Evolutionary conservation across 83 land plant genomes (phyloP), one percentile per base, ranked within the genome.

Genomic region (Diphasiastrum complanatum): DNA sequence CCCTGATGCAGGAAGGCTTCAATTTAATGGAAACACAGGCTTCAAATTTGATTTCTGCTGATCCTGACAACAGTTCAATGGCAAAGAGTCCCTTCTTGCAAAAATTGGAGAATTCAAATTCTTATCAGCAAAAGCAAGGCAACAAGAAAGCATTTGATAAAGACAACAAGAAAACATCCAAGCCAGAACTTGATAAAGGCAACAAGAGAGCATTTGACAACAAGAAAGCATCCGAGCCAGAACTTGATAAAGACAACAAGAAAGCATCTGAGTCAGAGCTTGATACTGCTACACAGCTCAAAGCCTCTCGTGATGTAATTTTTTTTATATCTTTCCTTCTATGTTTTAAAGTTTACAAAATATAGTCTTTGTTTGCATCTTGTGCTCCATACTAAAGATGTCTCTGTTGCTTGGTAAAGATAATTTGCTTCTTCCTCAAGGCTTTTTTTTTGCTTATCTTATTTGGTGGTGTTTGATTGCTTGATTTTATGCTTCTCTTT

Each of bases 1-100:
- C n/a, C n/a, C n/a, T n/a, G n/a, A n/a, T 52, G 56, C 68, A 65
- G 68, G 68, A 65, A 36, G 68, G 68, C 12, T 52, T 65, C 41
- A 51, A 52, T 52, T 33, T 65, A 59, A 52, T 65, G 27, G 68
- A 65, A 52, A 26, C 68, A 65, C 51, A 52, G 5, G 59, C 61
- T 31, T 29, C 59, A 11, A 58, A 37, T 50, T 45, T 51, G 24
- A 23, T 51, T 55, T 30, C 65, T 22, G 38, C 52, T 47, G 65
- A 62, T 12, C 51, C 52, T 16, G 35, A 38, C 37, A 62, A 47
- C 36, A 6, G 12, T 37, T 62, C 31, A 47, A 22, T 33, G 36
- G 12, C 46, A 62, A 29, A 62, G 51, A 29, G 16, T 47, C 1
- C 52, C 65, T 46, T 38, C 33, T 31, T 45, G 65, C 52, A 62